phyloP scores from a whole-genome alignment of 148 eudicot genomes.

The Linanthus parryae region DNA sequence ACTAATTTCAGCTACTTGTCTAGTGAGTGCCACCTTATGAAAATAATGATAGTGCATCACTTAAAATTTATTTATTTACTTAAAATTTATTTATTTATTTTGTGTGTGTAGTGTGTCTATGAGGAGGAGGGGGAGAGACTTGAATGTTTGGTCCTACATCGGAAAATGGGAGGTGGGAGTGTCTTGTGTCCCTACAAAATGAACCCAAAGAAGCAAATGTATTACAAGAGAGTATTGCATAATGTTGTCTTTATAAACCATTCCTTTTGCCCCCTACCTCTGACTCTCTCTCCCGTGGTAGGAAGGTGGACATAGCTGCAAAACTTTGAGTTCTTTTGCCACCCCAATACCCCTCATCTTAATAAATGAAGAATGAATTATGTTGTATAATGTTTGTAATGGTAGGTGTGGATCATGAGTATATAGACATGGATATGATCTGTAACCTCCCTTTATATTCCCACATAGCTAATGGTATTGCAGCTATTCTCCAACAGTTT shows the following conservation, averaged over 20 bases:
- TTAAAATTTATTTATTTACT: not conserved
- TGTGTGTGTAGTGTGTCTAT: not conserved
- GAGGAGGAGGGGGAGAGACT: not conserved
- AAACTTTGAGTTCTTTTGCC: too few species aligned
- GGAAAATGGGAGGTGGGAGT: slow-evolving; percentile 13
- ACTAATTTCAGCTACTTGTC: slow-evolving; percentile 12
- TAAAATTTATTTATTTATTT: not conserved
- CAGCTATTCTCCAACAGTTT: too few species aligned
- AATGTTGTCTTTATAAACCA: slow-evolving; percentile 16
- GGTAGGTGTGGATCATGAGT: too few species aligned
- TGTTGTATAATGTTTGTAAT: too few species aligned
- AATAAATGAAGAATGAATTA: too few species aligned
- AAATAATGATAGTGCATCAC: not conserved
- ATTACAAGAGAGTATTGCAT: slow-evolving; percentile 10
- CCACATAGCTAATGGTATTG: too few species aligned
- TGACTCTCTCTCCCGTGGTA: too few species aligned
- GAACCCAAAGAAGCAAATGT: slow-evolving; percentile 3
- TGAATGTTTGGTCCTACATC: slow-evolving; percentile 1
- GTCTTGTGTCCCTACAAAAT: slow-evolving; percentile 18
- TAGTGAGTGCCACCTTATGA: slow-evolving; percentile 14
- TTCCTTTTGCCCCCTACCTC: slow-evolving; percentile 18
- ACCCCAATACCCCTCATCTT: too few species aligned
- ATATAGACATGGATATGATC: too few species aligned
- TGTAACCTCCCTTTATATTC: too few species aligned
- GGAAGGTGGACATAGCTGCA: too few species aligned